These are phyloP conservation scores for Haplosporangium gracile DNA, from an alignment of 192 early-diverging fungal genomes.

Conservation along the genomic window DNA sequence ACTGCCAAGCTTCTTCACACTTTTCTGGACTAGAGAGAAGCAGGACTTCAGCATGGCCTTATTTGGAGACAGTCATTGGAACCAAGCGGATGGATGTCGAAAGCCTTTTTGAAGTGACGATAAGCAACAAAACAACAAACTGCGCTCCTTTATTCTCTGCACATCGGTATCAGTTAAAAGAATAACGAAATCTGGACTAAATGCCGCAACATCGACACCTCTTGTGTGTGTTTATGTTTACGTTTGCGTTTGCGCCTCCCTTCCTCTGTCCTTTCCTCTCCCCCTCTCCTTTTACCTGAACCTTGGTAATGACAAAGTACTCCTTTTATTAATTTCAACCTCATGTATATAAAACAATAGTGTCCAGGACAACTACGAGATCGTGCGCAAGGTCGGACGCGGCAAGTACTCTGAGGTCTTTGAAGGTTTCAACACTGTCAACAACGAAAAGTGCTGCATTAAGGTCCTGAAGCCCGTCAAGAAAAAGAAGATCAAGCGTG, in stretches of 20 bases:
- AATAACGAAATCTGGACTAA: conserved; percentile 11
- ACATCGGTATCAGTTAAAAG: background rate
- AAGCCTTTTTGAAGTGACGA: background rate
- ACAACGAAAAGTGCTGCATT: conserved; percentile 93
- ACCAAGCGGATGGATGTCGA: background rate
- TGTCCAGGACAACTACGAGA: conserved; percentile 97
- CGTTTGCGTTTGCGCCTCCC: background rate
- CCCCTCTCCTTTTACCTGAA: background rate
- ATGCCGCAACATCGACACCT: conserved; percentile 18
- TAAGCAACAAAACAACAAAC: conserved; percentile 1
- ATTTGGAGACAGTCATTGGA: background rate
- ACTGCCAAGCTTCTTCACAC: background rate
- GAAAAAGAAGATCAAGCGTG: conserved; percentile 99
- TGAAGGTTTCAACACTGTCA: conserved; percentile 95
- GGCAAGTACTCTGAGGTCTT: conserved; percentile 99
- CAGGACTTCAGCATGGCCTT: background rate
- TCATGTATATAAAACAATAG: conserved; percentile 47
- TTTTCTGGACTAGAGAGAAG: background rate
- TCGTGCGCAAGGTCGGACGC: conserved; percentile 96
- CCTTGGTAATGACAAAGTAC: background rate
- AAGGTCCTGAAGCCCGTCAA: conserved; percentile 99
- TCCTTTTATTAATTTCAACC: conserved; percentile 7
- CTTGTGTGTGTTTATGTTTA: background rate
- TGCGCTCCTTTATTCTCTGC: conserved; percentile 8
- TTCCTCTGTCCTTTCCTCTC: background rate